These are phyloP conservation scores for Tricholomella constricta DNA, from an alignment of 768 basidiomycete species.

Conservation along the genomic window DNA sequence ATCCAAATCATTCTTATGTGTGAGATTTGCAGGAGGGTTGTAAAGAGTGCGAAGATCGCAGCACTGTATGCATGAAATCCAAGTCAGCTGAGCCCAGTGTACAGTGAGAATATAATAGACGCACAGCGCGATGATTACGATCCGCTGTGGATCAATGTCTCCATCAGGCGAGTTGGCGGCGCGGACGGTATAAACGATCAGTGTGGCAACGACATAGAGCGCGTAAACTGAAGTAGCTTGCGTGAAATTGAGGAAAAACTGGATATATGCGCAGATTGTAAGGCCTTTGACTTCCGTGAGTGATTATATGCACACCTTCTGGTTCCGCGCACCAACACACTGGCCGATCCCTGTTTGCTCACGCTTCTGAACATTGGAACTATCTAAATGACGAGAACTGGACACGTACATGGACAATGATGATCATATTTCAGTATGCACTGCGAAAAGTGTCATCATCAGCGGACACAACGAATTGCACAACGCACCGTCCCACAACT, in stretches of 20 bases:
- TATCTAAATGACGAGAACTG: neutral
- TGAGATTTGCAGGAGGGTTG: slow-evolving; percentile 49
- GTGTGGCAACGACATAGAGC: slow-evolving; percentile 61
- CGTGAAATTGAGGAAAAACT: slow-evolving; percentile 88
- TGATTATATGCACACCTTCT: slow-evolving; percentile 55
- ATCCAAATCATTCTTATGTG: slow-evolving; percentile 63
- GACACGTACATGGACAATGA: slow-evolving; percentile 79
- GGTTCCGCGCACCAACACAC: slow-evolving; percentile 91
- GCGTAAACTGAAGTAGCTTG: slow-evolving; percentile 62
- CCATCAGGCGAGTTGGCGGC: slow-evolving; percentile 21
- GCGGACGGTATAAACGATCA: slow-evolving; percentile 54
- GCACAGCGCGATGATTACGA: slow-evolving; percentile 75
- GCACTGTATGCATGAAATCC: slow-evolving; percentile 43
- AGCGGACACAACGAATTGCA: neutral
- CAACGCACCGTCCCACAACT: slow-evolving; percentile 75
- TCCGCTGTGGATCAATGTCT: slow-evolving; percentile 62
- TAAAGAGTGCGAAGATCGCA: slow-evolving; percentile 75
- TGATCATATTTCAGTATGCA: slow-evolving; percentile 86
- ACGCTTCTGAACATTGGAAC: neutral
- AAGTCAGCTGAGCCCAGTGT: neutral
- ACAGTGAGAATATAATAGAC: slow-evolving; percentile 28
- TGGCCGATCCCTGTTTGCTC: slow-evolving; percentile 77
- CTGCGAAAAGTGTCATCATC: slow-evolving; percentile 35
- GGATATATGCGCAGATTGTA: neutral
- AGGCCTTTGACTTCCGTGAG: neutral